Percentiles rank a stretch among this genome's conserved stretches.
These are phyloP conservation scores for Takakia lepidozioides DNA, from an alignment of 225 moss, liverwort and hornwort species.

Conservation along the genomic window DNA sequence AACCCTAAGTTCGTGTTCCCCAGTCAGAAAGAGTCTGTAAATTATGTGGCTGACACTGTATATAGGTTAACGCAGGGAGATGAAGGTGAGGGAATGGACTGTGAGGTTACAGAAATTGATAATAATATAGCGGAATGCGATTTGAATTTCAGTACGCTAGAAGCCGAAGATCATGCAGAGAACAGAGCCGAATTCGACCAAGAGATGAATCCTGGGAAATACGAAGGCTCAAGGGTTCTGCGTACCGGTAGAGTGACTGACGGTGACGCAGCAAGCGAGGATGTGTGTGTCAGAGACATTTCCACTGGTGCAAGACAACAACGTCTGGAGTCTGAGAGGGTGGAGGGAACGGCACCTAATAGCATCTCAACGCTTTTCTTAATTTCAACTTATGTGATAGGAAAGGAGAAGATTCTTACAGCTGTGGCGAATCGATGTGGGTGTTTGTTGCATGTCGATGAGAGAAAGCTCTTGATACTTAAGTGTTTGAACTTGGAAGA, in stretches of 20 bases:
- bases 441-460: constrained; percentile 62
- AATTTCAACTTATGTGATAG: constrained; percentile 79
- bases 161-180: too few species aligned
- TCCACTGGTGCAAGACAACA: too few species aligned
- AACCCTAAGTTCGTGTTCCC: constrained; percentile 77
- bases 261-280: constrained; percentile 13
- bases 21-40: constrained; percentile 57
- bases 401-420: constrained; percentile 80
- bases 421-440: constrained; percentile 66
- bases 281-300: constrained; percentile 10
- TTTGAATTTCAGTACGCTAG: constrained; percentile 2
- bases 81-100: constrained; percentile 12
- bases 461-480: constrained; percentile 63
- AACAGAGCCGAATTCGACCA: too few species aligned
- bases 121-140: neutral
- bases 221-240: neutral
- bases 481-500: constrained; percentile 63
- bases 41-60: constrained; percentile 63
- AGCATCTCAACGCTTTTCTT: constrained; percentile 46
- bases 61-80: constrained; percentile 45
- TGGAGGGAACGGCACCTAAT: constrained; percentile 11
- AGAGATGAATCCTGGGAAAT: too few species aligned
- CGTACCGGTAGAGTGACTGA: constrained; percentile 16
- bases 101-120: neutral
- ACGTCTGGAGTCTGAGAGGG: too few species aligned